phyloP scores from a whole-genome alignment of 2,329 filamentous ascomycete species.

The Venturia asperata region DNA sequence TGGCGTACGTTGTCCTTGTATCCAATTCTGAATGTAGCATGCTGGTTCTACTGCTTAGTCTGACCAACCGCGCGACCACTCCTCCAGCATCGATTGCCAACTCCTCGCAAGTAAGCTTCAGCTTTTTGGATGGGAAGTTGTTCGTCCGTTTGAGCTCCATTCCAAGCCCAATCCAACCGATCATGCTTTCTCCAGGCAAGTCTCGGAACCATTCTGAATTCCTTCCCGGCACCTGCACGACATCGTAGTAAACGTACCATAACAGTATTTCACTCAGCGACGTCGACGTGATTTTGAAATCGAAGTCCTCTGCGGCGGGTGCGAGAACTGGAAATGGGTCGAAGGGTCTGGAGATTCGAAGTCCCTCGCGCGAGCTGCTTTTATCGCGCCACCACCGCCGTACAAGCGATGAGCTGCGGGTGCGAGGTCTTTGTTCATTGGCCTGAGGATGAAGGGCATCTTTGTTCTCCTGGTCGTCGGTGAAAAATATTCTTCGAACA shows the following conservation, averaged over 20 bases:
- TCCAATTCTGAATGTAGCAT: constrained; percentile 2
- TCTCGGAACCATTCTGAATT: constrained; percentile 1
- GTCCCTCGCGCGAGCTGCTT: not conserved
- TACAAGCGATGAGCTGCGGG: not conserved
- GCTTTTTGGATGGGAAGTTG: not conserved
- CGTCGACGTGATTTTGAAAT: constrained; percentile 21
- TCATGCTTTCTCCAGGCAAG: constrained; percentile 6
- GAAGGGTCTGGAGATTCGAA: not conserved
- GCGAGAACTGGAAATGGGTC: not conserved
- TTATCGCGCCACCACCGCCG: not conserved
- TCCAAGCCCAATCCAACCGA: constrained; percentile 11
- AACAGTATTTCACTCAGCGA: constrained; percentile 25
- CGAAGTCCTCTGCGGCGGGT: constrained; percentile 21
- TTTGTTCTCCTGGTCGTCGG: not conserved
- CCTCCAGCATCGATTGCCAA: constrained; percentile 1
- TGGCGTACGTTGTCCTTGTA: not conserved
- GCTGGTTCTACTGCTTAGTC: constrained; percentile 3
- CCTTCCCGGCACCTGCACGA: constrained; percentile 23
- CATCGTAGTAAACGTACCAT: constrained; percentile 27
- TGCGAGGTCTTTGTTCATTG: not conserved
- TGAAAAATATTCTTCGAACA: constrained; percentile 3
- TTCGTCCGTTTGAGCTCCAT: constrained; percentile 9
- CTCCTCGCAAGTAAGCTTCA: not conserved
- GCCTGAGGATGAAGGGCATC: not conserved
- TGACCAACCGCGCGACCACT: not conserved